Evolutionary conservation across 768 basidiomycete species (phyloP).

Genomic region (Xerocomellus intermedius): DNA sequence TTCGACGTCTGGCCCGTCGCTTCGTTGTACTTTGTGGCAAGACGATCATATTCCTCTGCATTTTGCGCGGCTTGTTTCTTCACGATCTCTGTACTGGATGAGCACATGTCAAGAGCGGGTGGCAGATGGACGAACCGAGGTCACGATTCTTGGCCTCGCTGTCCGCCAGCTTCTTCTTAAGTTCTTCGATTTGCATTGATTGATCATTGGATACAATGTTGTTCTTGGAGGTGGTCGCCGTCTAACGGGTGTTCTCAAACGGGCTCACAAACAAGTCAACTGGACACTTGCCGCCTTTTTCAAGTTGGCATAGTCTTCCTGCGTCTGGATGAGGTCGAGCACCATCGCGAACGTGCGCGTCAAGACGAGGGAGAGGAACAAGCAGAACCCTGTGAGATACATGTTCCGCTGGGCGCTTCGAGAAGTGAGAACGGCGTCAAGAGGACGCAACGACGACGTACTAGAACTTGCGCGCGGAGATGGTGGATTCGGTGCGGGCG

Average conservation of each 20-base stretch:
- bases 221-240: constrained; percentile 33
- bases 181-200: constrained; percentile 51
- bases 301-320: constrained; percentile 83
- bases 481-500: constrained; percentile 79
- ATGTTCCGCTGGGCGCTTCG: constrained; percentile 82
- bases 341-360: constrained; percentile 91
- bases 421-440: neutral
- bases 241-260: constrained; percentile 23
- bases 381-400: constrained; percentile 89
- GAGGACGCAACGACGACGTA: constrained; percentile 34
- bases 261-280: neutral
- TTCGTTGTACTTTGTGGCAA: constrained; percentile 75
- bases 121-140: constrained; percentile 47
- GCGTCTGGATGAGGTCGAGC: constrained; percentile 85
- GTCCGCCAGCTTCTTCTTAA: constrained; percentile 65
- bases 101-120: neutral
- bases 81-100: constrained; percentile 53
- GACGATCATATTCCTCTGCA: constrained; percentile 75
- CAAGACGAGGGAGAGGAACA: constrained; percentile 94
- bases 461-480: constrained; percentile 94
- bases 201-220: constrained; percentile 23
- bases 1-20: constrained; percentile 56
- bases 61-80: constrained; percentile 83
- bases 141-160: constrained; percentile 61
- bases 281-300: constrained; percentile 52